A percentile compares a stretch with the other conserved stretches of the same genome.
These are phyloP conservation scores for Wallacemonas collosoma DNA, from an alignment of 208 protist genomes.

Conservation along the genomic window DNA sequence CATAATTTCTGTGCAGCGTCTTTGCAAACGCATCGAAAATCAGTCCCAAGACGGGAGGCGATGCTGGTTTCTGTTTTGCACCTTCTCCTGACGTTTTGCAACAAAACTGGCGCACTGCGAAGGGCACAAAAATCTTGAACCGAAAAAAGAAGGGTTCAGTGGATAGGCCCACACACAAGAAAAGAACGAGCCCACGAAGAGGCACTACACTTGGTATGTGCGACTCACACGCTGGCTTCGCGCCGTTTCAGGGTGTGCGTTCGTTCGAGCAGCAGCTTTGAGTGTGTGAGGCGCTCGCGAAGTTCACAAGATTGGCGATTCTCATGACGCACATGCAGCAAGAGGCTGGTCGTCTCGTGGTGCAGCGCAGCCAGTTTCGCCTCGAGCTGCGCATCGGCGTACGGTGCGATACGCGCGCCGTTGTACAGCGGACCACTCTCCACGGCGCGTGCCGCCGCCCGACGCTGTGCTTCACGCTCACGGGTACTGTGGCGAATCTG, in stretches of 20 bases:
- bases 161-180: too few species aligned
- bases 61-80: too few species aligned
- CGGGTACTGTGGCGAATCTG: slow-evolving; percentile 4
- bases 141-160: too few species aligned
- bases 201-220: neutral
- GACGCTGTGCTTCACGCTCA: neutral
- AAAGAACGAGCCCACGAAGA: neutral
- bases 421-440: neutral
- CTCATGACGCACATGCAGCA: slow-evolving; percentile 3
- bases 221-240: neutral
- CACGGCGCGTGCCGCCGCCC: slow-evolving; percentile 1
- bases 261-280: neutral
- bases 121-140: too few species aligned
- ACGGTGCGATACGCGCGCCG: slow-evolving; percentile 3
- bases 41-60: too few species aligned
- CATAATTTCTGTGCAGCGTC: too few species aligned
- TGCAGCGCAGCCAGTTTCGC: neutral
- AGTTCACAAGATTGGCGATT: slow-evolving; percentile 9
- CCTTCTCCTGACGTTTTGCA: too few species aligned
- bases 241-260: neutral
- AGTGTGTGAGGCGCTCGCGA: slow-evolving; percentile 10
- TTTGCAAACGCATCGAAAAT: too few species aligned
- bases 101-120: too few species aligned
- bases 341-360: neutral
- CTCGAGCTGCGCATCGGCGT: slow-evolving; percentile 5